Percentiles rank a stretch among this genome's conserved stretches.
Evolutionary conservation across 805 yeast genomes (phyloP).

Genomic region (Starmerella vitae): DNA sequence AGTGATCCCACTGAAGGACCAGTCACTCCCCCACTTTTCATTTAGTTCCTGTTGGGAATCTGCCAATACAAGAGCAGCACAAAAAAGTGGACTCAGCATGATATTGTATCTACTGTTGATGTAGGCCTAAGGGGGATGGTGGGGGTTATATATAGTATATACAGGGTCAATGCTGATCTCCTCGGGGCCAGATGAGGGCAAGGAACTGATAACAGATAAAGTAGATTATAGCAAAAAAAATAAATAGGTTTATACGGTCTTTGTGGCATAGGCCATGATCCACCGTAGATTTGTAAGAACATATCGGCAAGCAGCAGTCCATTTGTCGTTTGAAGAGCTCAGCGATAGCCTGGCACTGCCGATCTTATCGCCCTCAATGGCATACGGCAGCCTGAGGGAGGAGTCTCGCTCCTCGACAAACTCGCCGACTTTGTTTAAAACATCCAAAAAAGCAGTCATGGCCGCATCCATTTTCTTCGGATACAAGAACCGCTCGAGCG

Average conservation of each 20-base stretch:
- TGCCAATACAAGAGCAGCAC: constrained; percentile 2
- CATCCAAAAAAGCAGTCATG: constrained; percentile 61
- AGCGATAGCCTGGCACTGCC: constrained; percentile 65
- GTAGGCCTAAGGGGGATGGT: too few species aligned
- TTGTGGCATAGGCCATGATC: constrained; percentile 51
- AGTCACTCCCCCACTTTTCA: constrained; percentile 56
- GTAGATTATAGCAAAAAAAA: too few species aligned
- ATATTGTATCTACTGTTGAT: not conserved
- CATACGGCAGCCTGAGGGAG: constrained; percentile 55
- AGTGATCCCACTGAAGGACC: constrained; percentile 40
- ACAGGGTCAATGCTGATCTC: too few species aligned
- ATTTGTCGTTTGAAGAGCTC: constrained; percentile 50
- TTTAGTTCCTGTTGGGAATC: constrained; percentile 27
- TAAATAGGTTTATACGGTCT: too few species aligned
- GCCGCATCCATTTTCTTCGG: constrained; percentile 69
- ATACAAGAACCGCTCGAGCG: constrained; percentile 55
- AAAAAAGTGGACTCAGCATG: too few species aligned
- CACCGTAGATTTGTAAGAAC: constrained; percentile 70
- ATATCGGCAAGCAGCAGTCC: constrained; percentile 84
- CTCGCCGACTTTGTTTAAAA: constrained; percentile 41
- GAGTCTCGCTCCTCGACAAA: constrained; percentile 35
- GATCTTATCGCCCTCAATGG: constrained; percentile 54
- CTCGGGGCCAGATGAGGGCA: too few species aligned
- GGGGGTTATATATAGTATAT: not conserved
- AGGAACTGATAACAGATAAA: too few species aligned